Evolutionary conservation across 495 filamentous ascomycete species (phyloP).

Genomic region (Pyrenula massariospora): DNA sequence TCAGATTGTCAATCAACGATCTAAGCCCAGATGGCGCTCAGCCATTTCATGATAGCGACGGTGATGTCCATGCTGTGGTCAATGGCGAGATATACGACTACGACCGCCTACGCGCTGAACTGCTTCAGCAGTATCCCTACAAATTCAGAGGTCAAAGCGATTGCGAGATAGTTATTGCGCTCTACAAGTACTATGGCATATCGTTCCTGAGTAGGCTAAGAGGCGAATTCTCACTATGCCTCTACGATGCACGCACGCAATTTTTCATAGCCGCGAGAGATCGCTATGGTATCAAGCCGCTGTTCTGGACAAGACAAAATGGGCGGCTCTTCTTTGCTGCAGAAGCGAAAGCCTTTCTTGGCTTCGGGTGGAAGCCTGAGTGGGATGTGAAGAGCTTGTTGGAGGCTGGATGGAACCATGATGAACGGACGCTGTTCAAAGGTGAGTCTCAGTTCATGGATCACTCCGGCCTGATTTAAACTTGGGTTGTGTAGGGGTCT

Average conservation of each 20-base stretch:
- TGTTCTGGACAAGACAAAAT: conserved; percentile 30
- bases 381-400: conserved; percentile 34
- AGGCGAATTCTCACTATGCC: conserved; percentile 37
- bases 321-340: conserved; percentile 25
- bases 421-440: conserved; percentile 29
- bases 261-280: conserved; percentile 33
- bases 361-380: conserved; percentile 31
- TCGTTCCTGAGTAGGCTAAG: conserved; percentile 32
- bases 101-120: conserved; percentile 22
- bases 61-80: conserved; percentile 35
- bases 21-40: conserved; percentile 31
- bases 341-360: conserved; percentile 34
- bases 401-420: conserved; percentile 23
- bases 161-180: conserved; percentile 36
- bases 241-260: conserved; percentile 28
- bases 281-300: conserved; percentile 37
- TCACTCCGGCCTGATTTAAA: no score
- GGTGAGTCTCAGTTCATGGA: no score
- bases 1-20: conserved; percentile 40
- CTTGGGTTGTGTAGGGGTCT: conserved; percentile 1
- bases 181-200: conserved; percentile 34
- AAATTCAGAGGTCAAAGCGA: conserved; percentile 29
- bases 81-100: conserved; percentile 46
- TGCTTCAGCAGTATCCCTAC: conserved; percentile 17
- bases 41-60: conserved; percentile 28